Percentiles rank a stretch among this genome's conserved stretches.
Conservation (phyloP, 768 basidiomycete species). For the Hirschioporus abietinus region DNA sequence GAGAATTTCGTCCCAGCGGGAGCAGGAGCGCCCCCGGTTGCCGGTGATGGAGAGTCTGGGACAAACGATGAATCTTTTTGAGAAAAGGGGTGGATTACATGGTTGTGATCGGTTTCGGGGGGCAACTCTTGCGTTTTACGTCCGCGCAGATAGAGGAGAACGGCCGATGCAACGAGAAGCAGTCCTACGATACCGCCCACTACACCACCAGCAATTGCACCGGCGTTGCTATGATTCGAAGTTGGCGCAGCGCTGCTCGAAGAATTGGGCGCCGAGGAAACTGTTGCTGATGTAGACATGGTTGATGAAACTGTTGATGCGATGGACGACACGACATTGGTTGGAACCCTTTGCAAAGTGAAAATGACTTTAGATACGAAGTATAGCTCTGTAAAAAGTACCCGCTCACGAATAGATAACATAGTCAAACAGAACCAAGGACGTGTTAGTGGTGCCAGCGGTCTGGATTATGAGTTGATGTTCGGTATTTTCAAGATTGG, state of each 20-base stretch:
- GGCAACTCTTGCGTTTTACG: conserved; percentile 13
- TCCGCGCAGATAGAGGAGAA: conserved; percentile 20
- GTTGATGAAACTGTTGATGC: not conserved
- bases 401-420: not conserved
- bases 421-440: conserved; percentile 3
- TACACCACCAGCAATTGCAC: conserved; percentile 19
- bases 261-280: not conserved
- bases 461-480: conserved; percentile 17
- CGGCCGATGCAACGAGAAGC: conserved; percentile 8
- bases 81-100: not conserved
- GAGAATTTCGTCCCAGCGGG: not conserved
- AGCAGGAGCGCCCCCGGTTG: not conserved
- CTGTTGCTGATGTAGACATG: not conserved
- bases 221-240: conserved; percentile 7
- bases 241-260: not conserved
- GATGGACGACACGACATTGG: not conserved
- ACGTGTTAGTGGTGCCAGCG: not conserved
- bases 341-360: not conserved
- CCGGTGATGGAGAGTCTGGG: not conserved
- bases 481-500: conserved; percentile 20
- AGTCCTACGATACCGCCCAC: conserved; percentile 16
- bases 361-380: not conserved
- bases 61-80: not conserved
- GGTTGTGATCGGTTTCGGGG: not conserved
- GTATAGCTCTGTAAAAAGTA: not conserved